Conservation (phyloP, 1,284 basidiomycete genomes). For the Ganoderma boninense region DNA sequence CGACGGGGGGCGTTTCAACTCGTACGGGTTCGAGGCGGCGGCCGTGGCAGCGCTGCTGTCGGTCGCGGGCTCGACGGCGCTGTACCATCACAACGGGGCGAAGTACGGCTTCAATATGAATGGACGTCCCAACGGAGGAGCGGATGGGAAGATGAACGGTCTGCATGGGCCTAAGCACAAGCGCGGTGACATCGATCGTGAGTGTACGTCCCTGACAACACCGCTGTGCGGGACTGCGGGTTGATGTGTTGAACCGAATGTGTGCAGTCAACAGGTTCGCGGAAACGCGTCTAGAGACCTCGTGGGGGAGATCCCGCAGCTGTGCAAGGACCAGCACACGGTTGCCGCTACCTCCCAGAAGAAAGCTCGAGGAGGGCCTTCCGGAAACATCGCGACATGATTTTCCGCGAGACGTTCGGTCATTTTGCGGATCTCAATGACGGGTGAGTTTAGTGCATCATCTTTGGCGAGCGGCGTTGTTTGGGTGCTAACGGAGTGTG, state of each 20-base stretch:
- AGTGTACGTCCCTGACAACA: constrained; percentile 58
- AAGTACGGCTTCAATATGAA: constrained; percentile 76
- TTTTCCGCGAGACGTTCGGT: constrained; percentile 97
- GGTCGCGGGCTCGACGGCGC: constrained; percentile 78
- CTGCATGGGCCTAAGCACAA: constrained; percentile 93
- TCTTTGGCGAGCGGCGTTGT: constrained; percentile 10
- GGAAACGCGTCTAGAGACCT: constrained; percentile 96
- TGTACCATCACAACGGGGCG: constrained; percentile 82
- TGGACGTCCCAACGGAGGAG: constrained; percentile 52
- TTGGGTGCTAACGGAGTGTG: constrained; percentile 4
- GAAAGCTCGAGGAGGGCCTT: constrained; percentile 97
- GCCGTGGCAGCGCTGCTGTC: constrained; percentile 46
- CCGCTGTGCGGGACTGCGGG: neutral
- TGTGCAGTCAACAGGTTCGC: constrained; percentile 90
- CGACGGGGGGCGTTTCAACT: constrained; percentile 64
- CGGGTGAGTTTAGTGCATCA: constrained; percentile 58
- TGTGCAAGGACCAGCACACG: constrained; percentile 99
- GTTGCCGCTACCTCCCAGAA: constrained; percentile 98
- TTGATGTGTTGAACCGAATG: no score
- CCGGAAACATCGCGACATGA: constrained; percentile 98
- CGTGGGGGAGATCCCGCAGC: constrained; percentile 89
- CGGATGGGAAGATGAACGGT: constrained; percentile 85
- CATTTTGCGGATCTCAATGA: constrained; percentile 99
- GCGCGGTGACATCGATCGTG: constrained; percentile 91
- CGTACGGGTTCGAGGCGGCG: constrained; percentile 70